Percentiles rank a stretch among this genome's conserved stretches.
These are phyloP conservation scores for Solanum arcanum DNA, from an alignment of 257 asterid species.

Conservation along the genomic window DNA sequence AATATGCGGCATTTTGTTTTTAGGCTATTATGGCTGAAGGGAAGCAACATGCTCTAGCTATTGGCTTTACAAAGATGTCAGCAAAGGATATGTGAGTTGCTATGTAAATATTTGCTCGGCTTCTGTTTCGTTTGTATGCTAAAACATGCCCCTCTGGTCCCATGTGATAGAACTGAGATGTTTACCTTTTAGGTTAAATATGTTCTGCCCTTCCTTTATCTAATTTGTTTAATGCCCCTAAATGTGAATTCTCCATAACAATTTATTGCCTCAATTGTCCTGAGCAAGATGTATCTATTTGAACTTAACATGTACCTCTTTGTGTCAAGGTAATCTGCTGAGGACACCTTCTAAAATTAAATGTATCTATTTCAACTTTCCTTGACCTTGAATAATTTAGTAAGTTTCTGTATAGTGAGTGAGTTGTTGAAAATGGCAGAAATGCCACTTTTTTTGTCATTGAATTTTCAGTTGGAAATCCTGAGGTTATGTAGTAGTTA, in stretches of 20 bases:
- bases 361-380: not conserved
- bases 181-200: not conserved
- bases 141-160: not conserved
- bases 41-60: conserved; percentile 95
- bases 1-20: conserved; percentile 1
- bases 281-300: not conserved
- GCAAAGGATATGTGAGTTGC: conserved; percentile 84
- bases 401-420: not conserved
- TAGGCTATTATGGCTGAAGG: conserved; percentile 99
- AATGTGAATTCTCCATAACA: not conserved
- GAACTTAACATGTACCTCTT: not conserved
- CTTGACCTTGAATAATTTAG: not conserved
- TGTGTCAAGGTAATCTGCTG: not conserved
- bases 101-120: not conserved
- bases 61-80: conserved; percentile 94
- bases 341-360: not conserved
- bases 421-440: not conserved
- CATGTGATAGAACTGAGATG: not conserved
- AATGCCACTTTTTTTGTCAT: not conserved
- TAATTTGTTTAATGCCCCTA: not conserved
- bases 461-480: not conserved
- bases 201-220: not conserved
- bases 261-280: not conserved
- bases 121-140: not conserved
- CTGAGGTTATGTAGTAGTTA: not conserved